Evolutionary conservation across 2,329 filamentous ascomycete genomes (phyloP).

Genomic region (Phialophora chinensis): DNA sequence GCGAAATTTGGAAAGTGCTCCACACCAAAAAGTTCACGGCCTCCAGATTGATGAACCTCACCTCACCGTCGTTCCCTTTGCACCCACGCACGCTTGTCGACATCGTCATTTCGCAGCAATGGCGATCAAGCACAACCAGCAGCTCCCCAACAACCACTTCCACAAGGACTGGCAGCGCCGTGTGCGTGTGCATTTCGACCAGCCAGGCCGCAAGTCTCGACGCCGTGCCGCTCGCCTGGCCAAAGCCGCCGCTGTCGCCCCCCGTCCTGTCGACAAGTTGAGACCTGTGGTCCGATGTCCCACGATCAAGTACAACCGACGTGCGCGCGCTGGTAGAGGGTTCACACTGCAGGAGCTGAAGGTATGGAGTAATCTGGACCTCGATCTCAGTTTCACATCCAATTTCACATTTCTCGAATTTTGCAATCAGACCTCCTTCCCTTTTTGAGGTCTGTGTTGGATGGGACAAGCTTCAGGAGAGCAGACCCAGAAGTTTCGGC

Average conservation of each 20-base stretch:
- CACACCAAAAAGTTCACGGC: conserved; percentile 19
- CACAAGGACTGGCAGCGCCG: conserved; percentile 99
- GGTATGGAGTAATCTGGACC: conserved; percentile 63
- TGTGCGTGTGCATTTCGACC: conserved; percentile 99
- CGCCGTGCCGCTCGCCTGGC: conserved; percentile 88
- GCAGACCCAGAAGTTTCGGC: no score
- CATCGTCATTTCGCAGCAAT: conserved; percentile 31
- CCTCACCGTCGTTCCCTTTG: conserved; percentile 29
- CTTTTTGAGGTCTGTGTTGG: background rate
- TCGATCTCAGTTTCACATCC: background rate
- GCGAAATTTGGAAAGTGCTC: conserved; percentile 18
- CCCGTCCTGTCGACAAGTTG: conserved; percentile 95
- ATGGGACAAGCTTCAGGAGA: background rate
- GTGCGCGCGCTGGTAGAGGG: conserved; percentile 92
- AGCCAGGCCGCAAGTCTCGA: conserved; percentile 96
- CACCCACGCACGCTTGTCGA: conserved; percentile 35
- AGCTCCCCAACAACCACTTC: conserved; percentile 65
- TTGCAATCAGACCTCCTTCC: background rate
- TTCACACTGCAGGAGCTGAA: conserved; percentile 98
- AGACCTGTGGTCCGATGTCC: conserved; percentile 97
- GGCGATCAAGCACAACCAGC: conserved; percentile 96
- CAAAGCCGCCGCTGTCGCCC: conserved; percentile 94
- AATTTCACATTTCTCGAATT: background rate
- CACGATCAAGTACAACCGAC: conserved; percentile 98
- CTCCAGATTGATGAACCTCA: background rate